Conservation (phyloP, 805 yeast genomes). For the Saccharomycopsis sp. region DNA sequence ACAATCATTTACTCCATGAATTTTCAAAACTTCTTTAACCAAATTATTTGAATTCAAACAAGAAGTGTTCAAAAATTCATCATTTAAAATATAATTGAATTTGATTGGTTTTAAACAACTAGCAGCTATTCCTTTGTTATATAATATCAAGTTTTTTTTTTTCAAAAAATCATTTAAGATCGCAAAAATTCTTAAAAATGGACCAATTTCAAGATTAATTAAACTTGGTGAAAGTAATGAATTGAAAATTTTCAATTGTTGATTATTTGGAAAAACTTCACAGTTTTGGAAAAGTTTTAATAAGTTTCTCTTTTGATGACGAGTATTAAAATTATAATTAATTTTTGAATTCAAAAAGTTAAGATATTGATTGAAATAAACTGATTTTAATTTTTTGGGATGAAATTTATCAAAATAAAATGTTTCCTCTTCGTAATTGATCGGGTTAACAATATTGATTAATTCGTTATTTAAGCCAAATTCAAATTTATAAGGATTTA, state of each 20-base stretch:
- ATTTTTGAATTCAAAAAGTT: too few relatives aligned
- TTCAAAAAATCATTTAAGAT: not conserved
- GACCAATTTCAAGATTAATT: not conserved
- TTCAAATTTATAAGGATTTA: too few relatives aligned
- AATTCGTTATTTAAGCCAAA: too few relatives aligned
- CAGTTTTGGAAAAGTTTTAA: not conserved
- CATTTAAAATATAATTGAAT: not conserved
- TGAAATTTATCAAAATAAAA: too few relatives aligned
- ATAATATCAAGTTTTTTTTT: not conserved
- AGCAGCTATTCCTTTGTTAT: not conserved
- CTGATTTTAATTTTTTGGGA: too few relatives aligned
- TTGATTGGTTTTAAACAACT: not conserved
- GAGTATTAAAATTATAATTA: too few relatives aligned
- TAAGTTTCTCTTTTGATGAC: not conserved
- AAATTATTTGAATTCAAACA: not conserved
- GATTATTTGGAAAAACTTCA: not conserved
- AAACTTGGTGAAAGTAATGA: not conserved
- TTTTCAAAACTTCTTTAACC: too few relatives aligned
- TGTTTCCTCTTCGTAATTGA: too few relatives aligned
- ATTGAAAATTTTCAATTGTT: not conserved
- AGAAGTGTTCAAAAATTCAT: not conserved
- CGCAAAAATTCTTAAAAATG: constrained; percentile 1
- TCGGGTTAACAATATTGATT: too few relatives aligned
- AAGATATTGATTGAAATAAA: too few relatives aligned
- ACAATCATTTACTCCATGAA: too few relatives aligned